A percentile compares a stretch with the other conserved stretches of the same genome.
Evolutionary conservation across 805 yeast species (phyloP).

Genomic region (Candida gorgasii): DNA sequence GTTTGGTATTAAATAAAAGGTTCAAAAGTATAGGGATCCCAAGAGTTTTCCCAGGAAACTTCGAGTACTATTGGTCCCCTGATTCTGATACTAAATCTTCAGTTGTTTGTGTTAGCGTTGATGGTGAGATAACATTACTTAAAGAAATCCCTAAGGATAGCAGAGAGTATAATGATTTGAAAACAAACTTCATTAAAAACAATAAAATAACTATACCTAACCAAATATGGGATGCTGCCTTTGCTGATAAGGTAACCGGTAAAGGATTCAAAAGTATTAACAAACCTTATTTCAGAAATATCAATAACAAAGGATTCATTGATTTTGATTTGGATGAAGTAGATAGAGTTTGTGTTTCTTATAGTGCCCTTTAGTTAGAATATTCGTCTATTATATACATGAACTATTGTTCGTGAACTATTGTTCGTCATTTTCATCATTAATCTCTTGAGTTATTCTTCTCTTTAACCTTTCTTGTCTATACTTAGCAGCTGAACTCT

Average conservation of each 20-base stretch:
- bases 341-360: conserved; percentile 10
- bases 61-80: conserved; percentile 16
- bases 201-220: background rate
- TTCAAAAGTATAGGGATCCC: conserved; percentile 32
- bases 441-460: conserved; percentile 16
- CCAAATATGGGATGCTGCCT: conserved; percentile 28
- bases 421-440: conserved; percentile 1
- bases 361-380: conserved; percentile 6
- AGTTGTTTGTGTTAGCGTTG: conserved; percentile 34
- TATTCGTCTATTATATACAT: background rate
- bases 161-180: conserved; percentile 18
- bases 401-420: background rate
- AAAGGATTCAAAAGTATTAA: conserved; percentile 38
- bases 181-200: conserved; percentile 1
- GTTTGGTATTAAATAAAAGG: conserved; percentile 9
- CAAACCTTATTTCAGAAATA: conserved; percentile 36
- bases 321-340: conserved; percentile 33
- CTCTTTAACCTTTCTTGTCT: conserved; percentile 40
- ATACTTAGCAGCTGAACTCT: conserved; percentile 42
- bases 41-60: conserved; percentile 27
- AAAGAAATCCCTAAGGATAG: conserved; percentile 16
- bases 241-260: conserved; percentile 38
- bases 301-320: conserved; percentile 24
- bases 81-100: conserved; percentile 1
- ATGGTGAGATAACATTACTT: conserved; percentile 34